Conservation (phyloP, 257 asterid genomes). For the Solanum megistacrolobum region DNA sequence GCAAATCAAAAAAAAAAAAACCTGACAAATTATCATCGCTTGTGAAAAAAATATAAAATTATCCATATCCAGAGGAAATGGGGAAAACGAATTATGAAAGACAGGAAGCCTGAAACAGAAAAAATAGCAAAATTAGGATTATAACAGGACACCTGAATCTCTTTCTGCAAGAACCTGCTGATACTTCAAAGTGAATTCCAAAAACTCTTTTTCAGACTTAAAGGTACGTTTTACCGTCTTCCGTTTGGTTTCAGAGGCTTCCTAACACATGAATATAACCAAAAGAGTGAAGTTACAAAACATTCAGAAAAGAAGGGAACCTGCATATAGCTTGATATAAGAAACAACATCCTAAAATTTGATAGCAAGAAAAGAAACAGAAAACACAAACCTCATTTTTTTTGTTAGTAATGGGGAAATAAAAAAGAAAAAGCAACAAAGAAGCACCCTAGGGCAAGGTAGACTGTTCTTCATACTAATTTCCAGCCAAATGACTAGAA, state of each 20-base stretch:
- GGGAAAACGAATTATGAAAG: background rate
- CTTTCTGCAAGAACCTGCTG: constrained; percentile 85
- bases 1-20: too few relatives aligned
- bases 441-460: background rate
- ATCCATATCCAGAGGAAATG: background rate
- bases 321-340: background rate
- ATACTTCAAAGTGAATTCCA: constrained; percentile 84
- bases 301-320: background rate
- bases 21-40: background rate
- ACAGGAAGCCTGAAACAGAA: background rate
- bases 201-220: constrained; percentile 75
- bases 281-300: background rate
- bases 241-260: constrained; percentile 71
- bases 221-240: constrained; percentile 57
- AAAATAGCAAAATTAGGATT: constrained; percentile 1
- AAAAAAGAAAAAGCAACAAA: background rate
- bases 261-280: constrained; percentile 27
- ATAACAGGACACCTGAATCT: constrained; percentile 72
- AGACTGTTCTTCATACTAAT: background rate
- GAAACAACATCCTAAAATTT: background rate
- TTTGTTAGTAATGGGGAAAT: background rate
- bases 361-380: background rate
- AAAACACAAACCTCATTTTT: background rate
- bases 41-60: background rate
- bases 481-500: background rate